phyloP scores from a whole-genome alignment of 1,284 basidiomycete species.

The Trametes hirsuta region DNA sequence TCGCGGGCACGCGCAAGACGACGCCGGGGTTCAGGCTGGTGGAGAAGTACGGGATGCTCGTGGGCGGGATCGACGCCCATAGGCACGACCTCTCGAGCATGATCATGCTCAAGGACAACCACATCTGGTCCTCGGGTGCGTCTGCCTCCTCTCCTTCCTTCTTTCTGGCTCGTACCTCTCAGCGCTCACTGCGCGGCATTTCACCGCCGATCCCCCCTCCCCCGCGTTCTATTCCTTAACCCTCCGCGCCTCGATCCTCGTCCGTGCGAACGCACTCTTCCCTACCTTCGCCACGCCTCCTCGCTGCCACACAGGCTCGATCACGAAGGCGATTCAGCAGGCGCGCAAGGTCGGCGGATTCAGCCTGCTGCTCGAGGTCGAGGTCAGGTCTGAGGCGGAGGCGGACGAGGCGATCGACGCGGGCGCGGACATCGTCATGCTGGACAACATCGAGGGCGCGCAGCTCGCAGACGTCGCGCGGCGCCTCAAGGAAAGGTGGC shows the following conservation, averaged over 20 bases:
- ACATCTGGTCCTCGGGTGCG: slow-evolving; percentile 94
- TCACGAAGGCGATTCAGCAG: slow-evolving; percentile 84
- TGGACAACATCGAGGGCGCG: slow-evolving; percentile 91
- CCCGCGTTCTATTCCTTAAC: neutral
- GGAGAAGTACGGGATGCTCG: slow-evolving; percentile 99
- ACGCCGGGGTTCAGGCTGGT: slow-evolving; percentile 98
- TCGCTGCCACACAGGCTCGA: slow-evolving; percentile 64
- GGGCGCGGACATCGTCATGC: slow-evolving; percentile 97
- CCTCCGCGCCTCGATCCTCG: neutral
- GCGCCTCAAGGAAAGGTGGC: slow-evolving; percentile 77
- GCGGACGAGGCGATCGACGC: slow-evolving; percentile 96
- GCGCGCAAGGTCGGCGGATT: slow-evolving; percentile 93
- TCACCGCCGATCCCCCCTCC: neutral
- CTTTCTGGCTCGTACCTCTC: neutral
- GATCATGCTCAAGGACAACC: slow-evolving; percentile 99
- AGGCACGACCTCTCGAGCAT: slow-evolving; percentile 97
- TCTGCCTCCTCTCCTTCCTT: slow-evolving; percentile 2
- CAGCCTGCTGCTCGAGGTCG: slow-evolving; percentile 91
- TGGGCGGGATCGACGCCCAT: slow-evolving; percentile 96
- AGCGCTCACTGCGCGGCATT: neutral
- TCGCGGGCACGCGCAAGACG: slow-evolving; percentile 97
- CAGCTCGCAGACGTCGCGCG: slow-evolving; percentile 72
- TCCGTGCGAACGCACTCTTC: neutral
- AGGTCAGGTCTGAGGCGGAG: slow-evolving; percentile 88
- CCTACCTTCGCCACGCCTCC: neutral